Conservation (phyloP, 2,329 filamentous ascomycete genomes). For the Balansia obtecta region DNA sequence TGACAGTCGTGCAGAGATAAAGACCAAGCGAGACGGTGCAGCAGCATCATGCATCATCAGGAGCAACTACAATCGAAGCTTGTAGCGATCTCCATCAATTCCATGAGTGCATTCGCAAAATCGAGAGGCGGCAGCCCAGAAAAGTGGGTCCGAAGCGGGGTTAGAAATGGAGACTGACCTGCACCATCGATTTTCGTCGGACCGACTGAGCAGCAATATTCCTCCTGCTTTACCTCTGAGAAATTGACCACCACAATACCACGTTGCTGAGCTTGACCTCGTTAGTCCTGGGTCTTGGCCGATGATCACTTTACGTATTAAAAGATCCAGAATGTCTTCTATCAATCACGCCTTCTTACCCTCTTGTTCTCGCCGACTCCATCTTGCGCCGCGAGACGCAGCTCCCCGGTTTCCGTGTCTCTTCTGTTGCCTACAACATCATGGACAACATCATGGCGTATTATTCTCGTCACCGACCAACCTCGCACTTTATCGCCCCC, state of each 20-base stretch:
- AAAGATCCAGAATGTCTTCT: background rate
- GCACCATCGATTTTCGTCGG: background rate
- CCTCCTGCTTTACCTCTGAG: background rate
- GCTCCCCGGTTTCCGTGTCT: background rate
- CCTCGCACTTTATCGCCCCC: conserved; percentile 23
- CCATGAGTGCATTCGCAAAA: too few species aligned
- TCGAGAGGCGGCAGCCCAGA: too few species aligned
- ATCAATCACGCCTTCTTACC: background rate
- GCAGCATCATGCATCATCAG: too few species aligned
- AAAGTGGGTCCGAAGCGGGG: too few species aligned
- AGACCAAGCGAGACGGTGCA: too few species aligned
- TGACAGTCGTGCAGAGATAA: too few species aligned
- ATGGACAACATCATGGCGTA: conserved; percentile 2
- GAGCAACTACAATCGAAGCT: too few species aligned
- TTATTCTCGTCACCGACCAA: conserved; percentile 7
- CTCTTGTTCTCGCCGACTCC: background rate
- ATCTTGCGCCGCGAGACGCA: background rate
- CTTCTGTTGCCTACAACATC: too few species aligned
- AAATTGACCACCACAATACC: background rate
- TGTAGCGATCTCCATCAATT: too few species aligned
- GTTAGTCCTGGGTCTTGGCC: background rate
- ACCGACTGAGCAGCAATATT: background rate
- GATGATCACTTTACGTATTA: background rate
- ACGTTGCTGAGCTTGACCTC: too few species aligned
- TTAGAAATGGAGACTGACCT: too few species aligned